A percentile compares a stretch with the other conserved stretches of the same genome.
phyloP scores from a whole-genome alignment of 179 eudicot species.

The Beta macrorhiza region DNA sequence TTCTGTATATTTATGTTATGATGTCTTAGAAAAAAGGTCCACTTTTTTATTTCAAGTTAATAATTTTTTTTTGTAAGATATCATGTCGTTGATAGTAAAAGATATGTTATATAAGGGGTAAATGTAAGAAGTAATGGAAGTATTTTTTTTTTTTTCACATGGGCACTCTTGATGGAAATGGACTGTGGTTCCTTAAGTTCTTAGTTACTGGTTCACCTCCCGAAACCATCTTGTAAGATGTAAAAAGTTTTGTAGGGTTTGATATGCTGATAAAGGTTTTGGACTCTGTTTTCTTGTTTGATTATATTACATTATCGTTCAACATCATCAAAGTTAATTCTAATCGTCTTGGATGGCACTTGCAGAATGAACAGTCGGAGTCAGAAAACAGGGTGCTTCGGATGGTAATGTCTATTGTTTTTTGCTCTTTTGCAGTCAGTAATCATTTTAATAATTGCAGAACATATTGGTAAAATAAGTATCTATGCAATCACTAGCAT shows the following conservation, averaged over 20 bases:
- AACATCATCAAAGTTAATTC: neutral
- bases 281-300: neutral
- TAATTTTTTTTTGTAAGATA: neutral
- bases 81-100: neutral
- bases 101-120: neutral
- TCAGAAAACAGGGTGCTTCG: slow-evolving; percentile 74
- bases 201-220: too few species aligned
- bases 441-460: neutral
- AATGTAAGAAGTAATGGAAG: neutral
- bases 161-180: neutral
- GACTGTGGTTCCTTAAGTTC: neutral
- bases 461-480: neutral
- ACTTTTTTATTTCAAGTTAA: neutral
- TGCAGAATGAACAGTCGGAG: slow-evolving; percentile 61
- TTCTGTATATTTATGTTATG: neutral
- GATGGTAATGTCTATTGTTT: slow-evolving; percentile 49
- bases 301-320: neutral
- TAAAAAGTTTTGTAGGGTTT: neutral
- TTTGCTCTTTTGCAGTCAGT: neutral
- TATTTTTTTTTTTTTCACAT: too few species aligned
- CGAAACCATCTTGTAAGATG: neutral
- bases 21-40: neutral
- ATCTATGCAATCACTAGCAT: neutral
- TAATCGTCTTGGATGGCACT: slow-evolving; percentile 15
- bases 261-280: neutral